Conservation (phyloP, 2,329 filamentous ascomycete genomes). For the Ceratocystis colombiana region DNA sequence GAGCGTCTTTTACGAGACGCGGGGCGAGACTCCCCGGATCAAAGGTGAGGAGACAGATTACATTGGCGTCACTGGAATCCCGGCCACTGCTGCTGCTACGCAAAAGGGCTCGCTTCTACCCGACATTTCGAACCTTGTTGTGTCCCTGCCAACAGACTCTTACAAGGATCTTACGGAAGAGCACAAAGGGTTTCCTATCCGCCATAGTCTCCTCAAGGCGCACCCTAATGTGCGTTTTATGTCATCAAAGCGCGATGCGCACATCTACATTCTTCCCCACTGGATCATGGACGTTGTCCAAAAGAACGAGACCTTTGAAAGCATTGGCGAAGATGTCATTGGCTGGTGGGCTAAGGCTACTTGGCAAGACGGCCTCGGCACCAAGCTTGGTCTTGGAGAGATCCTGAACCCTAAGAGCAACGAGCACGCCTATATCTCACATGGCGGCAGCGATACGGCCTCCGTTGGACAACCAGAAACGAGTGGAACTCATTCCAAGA, state of each 20-base stretch:
- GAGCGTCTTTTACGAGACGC: constrained; percentile 85
- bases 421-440: constrained; percentile 18
- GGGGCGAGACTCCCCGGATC: constrained; percentile 54
- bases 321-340: constrained; percentile 79
- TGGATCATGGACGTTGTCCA: constrained; percentile 83
- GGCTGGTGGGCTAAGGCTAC: constrained; percentile 93
- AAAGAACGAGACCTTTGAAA: constrained; percentile 72
- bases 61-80: constrained; percentile 63
- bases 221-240: constrained; percentile 71
- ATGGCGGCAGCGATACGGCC: constrained; percentile 22
- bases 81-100: constrained; percentile 45
- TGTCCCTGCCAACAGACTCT: constrained; percentile 79
- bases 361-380: constrained; percentile 73
- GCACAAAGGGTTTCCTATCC: constrained; percentile 60
- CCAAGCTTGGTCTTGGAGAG: constrained; percentile 53
- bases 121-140: constrained; percentile 66
- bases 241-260: constrained; percentile 77
- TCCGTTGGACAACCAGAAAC: constrained; percentile 12
- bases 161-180: constrained; percentile 73
- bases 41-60: constrained; percentile 94
- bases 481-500: background rate
- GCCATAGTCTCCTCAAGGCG: constrained; percentile 63
- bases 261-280: constrained; percentile 86
- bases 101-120: constrained; percentile 55
- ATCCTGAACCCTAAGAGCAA: constrained; percentile 24